Evolutionary conservation across 169 alveolate genomes (phyloP), one percentile per base, ranked within the genome.

Genomic region (Cryptosporidium parvum): DNA sequence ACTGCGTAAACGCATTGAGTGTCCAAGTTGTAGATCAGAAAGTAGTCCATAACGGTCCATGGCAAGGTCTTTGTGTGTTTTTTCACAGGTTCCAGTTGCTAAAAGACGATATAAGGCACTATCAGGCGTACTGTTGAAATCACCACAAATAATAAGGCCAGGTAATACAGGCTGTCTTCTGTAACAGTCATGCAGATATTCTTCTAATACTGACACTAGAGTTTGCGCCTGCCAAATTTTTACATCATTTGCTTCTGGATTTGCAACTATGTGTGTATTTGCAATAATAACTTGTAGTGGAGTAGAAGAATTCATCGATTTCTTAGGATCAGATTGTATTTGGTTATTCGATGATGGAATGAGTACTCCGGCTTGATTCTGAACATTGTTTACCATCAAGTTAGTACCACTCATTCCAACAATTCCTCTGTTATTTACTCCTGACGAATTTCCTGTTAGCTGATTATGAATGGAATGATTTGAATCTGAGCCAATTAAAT

Each of bases 171-270:
- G 93, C 68, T 85, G 87, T 56, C 92, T 89, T 42, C 91, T 72
- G 23, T 75, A 86, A 69, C 92, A 91, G 67, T 91, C 86, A 70
- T 85, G 86, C 10, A 93, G 80, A 65, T 91, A 86, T 84, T 93
- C 95, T 31, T 80, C 89, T 26, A 93, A 71, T 1, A 85, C 93
- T 70, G 93, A 85, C 12, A 92, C 93, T 29, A 92, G 92, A 14
- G 93, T 92, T 65, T 93, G 95, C 14, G 96, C 91, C 65, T 93
- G 96, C 95, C 96, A 92, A 42, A 94, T 91, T 69, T 94, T 94
- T 23, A 89, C 94, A 86, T 92, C 93, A 69, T 91, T 91, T 26
- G 94, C 91, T 84, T 91, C 94, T 1, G 96, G 94, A 31, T 93
- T 94, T 7, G 95, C 95, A 14, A 92, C 93, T 23, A 92, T 92